A percentile compares a stretch with the other conserved stretches of the same genome.
Conservation (phyloP, 2,329 filamentous ascomycete species). For the Apiospora malaysiana region DNA sequence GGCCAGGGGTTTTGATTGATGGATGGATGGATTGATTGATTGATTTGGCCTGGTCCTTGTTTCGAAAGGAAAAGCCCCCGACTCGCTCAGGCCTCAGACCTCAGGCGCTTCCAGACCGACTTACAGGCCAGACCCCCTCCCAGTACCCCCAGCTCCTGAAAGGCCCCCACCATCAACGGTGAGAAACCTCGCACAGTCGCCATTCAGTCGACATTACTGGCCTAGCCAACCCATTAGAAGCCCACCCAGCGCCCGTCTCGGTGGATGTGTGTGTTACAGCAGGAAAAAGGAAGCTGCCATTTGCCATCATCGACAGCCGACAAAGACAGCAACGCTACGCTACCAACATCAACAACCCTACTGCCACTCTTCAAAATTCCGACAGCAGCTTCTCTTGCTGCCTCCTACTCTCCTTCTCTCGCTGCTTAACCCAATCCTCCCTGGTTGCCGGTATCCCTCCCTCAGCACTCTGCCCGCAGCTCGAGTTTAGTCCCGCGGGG, state of each 20-base stretch:
- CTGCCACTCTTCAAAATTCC: background rate
- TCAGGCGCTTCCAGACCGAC: slow-evolving; percentile 19
- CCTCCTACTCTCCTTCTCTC: background rate
- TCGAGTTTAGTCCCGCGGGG: slow-evolving; percentile 10
- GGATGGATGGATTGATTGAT: background rate
- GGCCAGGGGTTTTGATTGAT: too few relatives aligned
- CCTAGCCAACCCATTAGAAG: background rate
- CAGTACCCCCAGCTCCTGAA: slow-evolving; percentile 18
- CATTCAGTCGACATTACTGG: background rate
- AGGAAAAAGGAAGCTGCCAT: slow-evolving; percentile 10
- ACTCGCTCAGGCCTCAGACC: background rate
- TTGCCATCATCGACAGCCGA: slow-evolving; percentile 6
- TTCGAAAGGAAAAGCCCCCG: slow-evolving; percentile 11
- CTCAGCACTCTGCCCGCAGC: background rate
- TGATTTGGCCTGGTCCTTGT: background rate
- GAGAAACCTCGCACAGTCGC: background rate
- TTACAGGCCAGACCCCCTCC: slow-evolving; percentile 3
- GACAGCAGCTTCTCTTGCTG: background rate
- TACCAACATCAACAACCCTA: slow-evolving; percentile 3
- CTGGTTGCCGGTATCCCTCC: background rate
- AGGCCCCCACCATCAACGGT: slow-evolving; percentile 12
- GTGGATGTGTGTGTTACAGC: slow-evolving; percentile 17
- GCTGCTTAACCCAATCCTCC: background rate
- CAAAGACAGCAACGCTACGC: too few relatives aligned
- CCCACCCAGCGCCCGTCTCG: slow-evolving; percentile 1